Evolutionary conservation across 306 rosid species (phyloP).

Genomic region (Sophora flavescens): DNA sequence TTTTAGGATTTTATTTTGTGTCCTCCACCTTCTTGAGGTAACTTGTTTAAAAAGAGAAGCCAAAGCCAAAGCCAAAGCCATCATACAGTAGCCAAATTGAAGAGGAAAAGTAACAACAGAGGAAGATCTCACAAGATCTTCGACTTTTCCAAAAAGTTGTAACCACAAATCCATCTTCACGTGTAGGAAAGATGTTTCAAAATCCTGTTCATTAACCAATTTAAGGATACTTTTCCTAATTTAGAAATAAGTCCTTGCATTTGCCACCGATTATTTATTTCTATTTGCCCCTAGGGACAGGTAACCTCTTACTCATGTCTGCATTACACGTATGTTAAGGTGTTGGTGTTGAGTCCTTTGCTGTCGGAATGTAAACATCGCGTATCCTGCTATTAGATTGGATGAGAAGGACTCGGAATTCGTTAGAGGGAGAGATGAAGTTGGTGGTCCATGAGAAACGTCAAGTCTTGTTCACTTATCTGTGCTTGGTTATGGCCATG

Average conservation of each 20-base stretch:
- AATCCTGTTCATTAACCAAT: slow-evolving; percentile 43
- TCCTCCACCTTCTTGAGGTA: slow-evolving; percentile 49
- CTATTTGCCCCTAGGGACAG: slow-evolving; percentile 45
- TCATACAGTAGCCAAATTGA: slow-evolving; percentile 69
- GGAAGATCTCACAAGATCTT: slow-evolving; percentile 77
- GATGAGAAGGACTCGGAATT: slow-evolving; percentile 68
- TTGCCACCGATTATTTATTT: slow-evolving; percentile 45
- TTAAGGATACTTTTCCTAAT: slow-evolving; percentile 61
- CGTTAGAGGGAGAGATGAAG: slow-evolving; percentile 57
- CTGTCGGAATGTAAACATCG: slow-evolving; percentile 67
- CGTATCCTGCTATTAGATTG: slow-evolving; percentile 78
- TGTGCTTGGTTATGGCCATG: slow-evolving; percentile 54
- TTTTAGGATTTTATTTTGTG: slow-evolving; percentile 60
- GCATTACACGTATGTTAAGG: slow-evolving; percentile 58
- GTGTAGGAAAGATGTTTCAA: slow-evolving; percentile 54
- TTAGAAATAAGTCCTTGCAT: slow-evolving; percentile 53
- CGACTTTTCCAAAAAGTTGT: slow-evolving; percentile 74
- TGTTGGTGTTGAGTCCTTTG: slow-evolving; percentile 50
- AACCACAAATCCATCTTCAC: slow-evolving; percentile 59
- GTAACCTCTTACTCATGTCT: slow-evolving; percentile 51
- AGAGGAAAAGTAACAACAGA: slow-evolving; percentile 70
- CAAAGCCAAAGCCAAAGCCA: slow-evolving; percentile 68
- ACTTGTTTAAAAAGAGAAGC: slow-evolving; percentile 55
- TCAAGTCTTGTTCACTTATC: slow-evolving; percentile 65
- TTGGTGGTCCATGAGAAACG: slow-evolving; percentile 81